These are phyloP conservation scores for Aspergillus affinis DNA, from an alignment of 495 filamentous ascomycete genomes.

Conservation along the genomic window DNA sequence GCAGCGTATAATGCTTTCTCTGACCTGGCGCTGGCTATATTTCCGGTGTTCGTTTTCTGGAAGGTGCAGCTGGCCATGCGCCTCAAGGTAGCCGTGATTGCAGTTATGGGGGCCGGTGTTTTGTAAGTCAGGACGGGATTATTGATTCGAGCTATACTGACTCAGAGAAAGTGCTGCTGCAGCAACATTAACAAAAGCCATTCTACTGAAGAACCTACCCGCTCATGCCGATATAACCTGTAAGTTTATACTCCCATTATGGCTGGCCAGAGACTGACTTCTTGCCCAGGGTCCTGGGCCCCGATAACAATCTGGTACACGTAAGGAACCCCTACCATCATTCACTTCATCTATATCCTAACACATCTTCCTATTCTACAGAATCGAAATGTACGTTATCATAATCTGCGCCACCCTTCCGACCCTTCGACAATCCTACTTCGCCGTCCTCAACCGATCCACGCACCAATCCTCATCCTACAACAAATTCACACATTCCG, in stretches of 20 bases:
- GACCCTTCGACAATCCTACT: slow-evolving; percentile 13
- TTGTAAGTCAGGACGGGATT: slow-evolving; percentile 3
- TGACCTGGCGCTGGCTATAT: slow-evolving; percentile 9
- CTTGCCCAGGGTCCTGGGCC: slow-evolving; percentile 11
- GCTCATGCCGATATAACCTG: slow-evolving; percentile 8
- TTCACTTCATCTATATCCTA: background rate
- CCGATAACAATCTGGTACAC: slow-evolving; percentile 14
- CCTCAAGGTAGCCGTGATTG: slow-evolving; percentile 9
- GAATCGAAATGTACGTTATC: slow-evolving; percentile 18
- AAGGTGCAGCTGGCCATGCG: slow-evolving; percentile 1
- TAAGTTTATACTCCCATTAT: background rate
- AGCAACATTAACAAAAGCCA: slow-evolving; percentile 10
- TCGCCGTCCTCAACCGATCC: background rate
- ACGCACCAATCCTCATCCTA: background rate
- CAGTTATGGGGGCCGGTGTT: slow-evolving; percentile 8
- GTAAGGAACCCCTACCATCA: background rate
- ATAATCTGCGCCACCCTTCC: slow-evolving; percentile 17
- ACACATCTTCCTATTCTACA: background rate
- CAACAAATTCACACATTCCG: background rate
- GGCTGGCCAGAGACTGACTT: too few species aligned
- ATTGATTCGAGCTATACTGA: background rate
- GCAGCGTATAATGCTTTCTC: slow-evolving; percentile 11
- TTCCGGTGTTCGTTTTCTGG: slow-evolving; percentile 9
- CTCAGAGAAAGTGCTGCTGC: slow-evolving; percentile 7
- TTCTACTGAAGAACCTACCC: slow-evolving; percentile 12